Percentiles rank a stretch among this genome's conserved stretches.
Evolutionary conservation across 2,329 filamentous ascomycete genomes (phyloP).

Genomic region (Dothiorella sarmentorum): DNA sequence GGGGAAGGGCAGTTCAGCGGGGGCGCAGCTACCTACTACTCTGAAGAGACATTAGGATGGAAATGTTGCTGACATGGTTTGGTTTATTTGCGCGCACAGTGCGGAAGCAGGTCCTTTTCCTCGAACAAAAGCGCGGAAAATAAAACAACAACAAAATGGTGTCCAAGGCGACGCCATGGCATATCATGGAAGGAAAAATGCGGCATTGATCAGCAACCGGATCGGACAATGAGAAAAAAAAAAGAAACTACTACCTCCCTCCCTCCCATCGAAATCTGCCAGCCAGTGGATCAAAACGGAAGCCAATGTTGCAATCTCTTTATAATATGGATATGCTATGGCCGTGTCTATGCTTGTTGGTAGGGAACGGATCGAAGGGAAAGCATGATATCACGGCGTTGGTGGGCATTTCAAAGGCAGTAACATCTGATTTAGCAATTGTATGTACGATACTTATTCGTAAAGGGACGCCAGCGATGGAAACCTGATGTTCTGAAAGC

Average conservation of each 20-base stretch:
- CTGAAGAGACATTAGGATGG: neutral
- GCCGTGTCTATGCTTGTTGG: neutral
- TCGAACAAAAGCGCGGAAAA: conserved; percentile 83
- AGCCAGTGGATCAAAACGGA: too few relatives aligned
- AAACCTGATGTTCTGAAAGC: neutral
- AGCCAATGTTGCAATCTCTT: too few relatives aligned
- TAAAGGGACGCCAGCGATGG: neutral
- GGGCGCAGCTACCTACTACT: too few relatives aligned
- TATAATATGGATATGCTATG: too few relatives aligned
- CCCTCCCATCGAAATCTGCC: too few relatives aligned
- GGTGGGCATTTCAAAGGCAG: neutral
- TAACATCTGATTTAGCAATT: neutral
- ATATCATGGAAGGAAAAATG: too few relatives aligned
- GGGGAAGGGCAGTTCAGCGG: too few relatives aligned
- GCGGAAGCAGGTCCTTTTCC: conserved; percentile 90
- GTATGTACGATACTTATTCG: neutral
- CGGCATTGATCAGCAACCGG: too few relatives aligned
- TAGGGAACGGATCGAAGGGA: neutral
- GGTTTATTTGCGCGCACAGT: too few relatives aligned
- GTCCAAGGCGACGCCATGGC: neutral
- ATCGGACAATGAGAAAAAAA: too few relatives aligned
- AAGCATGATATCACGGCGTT: conserved; percentile 16
- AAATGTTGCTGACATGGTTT: neutral
- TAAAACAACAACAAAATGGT: too few relatives aligned
- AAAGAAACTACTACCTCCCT: too few relatives aligned